Evolutionary conservation across 306 rosid genomes (phyloP).

Genomic region (Benincasa hispida): DNA sequence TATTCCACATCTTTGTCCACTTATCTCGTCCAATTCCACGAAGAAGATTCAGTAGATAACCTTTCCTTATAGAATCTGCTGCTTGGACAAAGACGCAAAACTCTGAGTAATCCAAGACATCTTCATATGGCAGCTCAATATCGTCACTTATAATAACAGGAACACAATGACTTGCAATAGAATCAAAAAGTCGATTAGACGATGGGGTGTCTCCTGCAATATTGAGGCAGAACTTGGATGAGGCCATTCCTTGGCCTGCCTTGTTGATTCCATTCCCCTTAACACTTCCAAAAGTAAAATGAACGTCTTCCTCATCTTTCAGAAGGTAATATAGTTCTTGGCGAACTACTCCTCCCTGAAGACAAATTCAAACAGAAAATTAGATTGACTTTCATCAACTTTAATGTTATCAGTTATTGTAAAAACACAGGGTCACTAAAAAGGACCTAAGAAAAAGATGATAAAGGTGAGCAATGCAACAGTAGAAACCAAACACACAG

Average conservation of each 20-base stretch:
- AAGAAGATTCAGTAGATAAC: slow-evolving; percentile 57
- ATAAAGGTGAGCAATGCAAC: neutral
- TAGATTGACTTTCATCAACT: neutral
- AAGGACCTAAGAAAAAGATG: neutral
- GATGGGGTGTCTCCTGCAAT: slow-evolving; percentile 94
- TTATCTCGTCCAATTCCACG: slow-evolving; percentile 36
- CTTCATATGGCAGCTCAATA: slow-evolving; percentile 83
- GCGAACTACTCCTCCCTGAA: slow-evolving; percentile 81
- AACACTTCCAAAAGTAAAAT: slow-evolving; percentile 64
- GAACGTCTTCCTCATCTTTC: slow-evolving; percentile 69
- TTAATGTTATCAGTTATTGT: neutral
- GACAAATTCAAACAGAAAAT: slow-evolving; percentile 9
- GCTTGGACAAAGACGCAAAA: slow-evolving; percentile 55
- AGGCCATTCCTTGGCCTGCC: slow-evolving; percentile 77
- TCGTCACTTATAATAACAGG: slow-evolving; percentile 82
- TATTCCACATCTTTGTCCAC: slow-evolving; percentile 83
- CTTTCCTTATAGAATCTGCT: slow-evolving; percentile 44
- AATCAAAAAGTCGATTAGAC: slow-evolving; percentile 78
- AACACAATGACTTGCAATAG: slow-evolving; percentile 81
- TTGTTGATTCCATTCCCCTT: slow-evolving; percentile 43
- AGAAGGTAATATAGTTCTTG: slow-evolving; percentile 84
- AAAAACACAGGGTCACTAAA: neutral
- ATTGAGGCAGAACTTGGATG: slow-evolving; percentile 74
- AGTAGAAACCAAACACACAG: neutral
- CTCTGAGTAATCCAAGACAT: slow-evolving; percentile 69